Evolutionary conservation across 202 grass and related monocot species (phyloP), one percentile per base, ranked within the genome.

Genomic region (Cymbopogon flexuosus): DNA sequence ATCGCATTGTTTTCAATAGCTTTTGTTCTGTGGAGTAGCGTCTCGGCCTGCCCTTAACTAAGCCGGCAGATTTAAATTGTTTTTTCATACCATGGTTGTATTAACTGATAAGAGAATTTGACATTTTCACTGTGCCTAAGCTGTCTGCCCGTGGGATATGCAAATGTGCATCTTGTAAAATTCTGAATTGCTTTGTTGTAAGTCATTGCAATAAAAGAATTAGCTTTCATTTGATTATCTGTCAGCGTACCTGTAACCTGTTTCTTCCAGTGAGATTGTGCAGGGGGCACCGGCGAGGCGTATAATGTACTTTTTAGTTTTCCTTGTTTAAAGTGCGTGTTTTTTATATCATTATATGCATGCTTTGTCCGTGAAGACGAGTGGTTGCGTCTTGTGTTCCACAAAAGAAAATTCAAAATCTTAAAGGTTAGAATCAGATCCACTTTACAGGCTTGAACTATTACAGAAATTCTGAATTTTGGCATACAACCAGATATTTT

Each of bases 21-120:
- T 89, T 89, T 69, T 81, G 30, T 61, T 72, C 46, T 66, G 15
- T 70, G 65, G 23, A 45, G 65, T 78, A 78, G 83, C 40, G 19
- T 73, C 33, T 68, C 67, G 37, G 21, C 12, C 67, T 82, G 79
- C 67, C 65, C 70, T 63, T 81, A 85, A 89, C 78, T 84, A 80
- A 80, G 79, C 35, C 24, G 56, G 78, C 72, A 73, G 79, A 85
- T 60, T 81, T 59, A 60, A 72, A 81, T 68, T 13, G 7, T 3
- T 39, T 77, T 77, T 77, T 39, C 65, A 30, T 65, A 59, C 70
- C 81, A 39, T n/a, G 66, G 9, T 43, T 76, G 49, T 84, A 57
- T 63, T 79, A 45, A 64, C 58, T 59, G 4, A 83, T 46, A 71
- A 52, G 42, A 73, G 57, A 75, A 56, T 36, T 36, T 24, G n/a